These are phyloP conservation scores for Wickerhamomyces chambardii DNA, from an alignment of 805 yeast genomes.

Conservation along the genomic window DNA sequence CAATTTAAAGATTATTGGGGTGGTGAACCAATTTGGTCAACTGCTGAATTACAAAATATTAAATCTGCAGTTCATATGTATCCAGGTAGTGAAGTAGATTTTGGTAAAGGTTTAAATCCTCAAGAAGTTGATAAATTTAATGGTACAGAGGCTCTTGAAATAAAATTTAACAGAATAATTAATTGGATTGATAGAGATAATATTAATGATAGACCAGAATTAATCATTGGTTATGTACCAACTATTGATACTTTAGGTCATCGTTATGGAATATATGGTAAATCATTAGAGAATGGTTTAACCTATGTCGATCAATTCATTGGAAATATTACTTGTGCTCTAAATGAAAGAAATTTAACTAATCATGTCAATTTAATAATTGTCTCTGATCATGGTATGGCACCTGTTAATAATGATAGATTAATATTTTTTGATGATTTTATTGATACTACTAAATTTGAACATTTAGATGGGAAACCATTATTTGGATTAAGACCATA, in stretches of 20 bases:
- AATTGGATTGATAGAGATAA: constrained; percentile 56
- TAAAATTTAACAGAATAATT: constrained; percentile 49
- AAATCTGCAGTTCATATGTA: constrained; percentile 85
- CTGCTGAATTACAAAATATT: constrained; percentile 56
- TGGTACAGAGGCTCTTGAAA: constrained; percentile 46
- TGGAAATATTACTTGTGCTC: constrained; percentile 34
- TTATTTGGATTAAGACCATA: constrained; percentile 65
- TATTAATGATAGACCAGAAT: constrained; percentile 55
- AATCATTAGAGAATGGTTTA: constrained; percentile 43
- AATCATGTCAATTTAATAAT: constrained; percentile 65
- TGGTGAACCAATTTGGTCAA: constrained; percentile 85
- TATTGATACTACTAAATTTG: constrained; percentile 41
- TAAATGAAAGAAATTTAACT: constrained; percentile 46
- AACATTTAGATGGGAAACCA: constrained; percentile 81
- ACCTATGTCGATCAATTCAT: constrained; percentile 59
- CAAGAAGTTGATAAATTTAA: constrained; percentile 53
- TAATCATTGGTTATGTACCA: constrained; percentile 72
- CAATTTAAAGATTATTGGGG: constrained; percentile 71
- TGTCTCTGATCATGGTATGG: constrained; percentile 93
- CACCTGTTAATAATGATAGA: constrained; percentile 70
- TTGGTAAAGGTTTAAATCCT: constrained; percentile 36
- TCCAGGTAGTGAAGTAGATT: constrained; percentile 85
- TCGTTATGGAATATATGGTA: constrained; percentile 57
- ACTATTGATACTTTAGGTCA: constrained; percentile 78
- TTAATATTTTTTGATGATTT: constrained; percentile 67